A percentile compares a stretch with the other conserved stretches of the same genome.
Evolutionary conservation across 257 asterid species (phyloP).

Genomic region (Ocimum tenuiflorum): DNA sequence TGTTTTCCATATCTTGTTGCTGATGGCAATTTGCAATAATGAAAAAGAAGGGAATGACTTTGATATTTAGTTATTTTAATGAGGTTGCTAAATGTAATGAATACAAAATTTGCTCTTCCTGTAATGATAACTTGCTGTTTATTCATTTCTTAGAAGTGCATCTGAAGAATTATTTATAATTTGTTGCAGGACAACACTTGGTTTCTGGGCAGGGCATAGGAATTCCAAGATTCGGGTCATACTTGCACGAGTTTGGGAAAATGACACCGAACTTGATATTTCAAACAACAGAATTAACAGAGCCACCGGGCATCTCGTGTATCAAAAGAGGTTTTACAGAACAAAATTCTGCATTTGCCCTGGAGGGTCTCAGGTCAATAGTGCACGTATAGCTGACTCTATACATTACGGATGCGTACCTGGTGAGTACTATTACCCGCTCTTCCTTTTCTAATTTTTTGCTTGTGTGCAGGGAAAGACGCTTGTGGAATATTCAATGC

Average conservation of each 20-base stretch:
- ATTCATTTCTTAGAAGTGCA: not conserved
- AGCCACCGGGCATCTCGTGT: slow-evolving; percentile 79
- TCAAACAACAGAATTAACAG: slow-evolving; percentile 79
- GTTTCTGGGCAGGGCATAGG: slow-evolving; percentile 98
- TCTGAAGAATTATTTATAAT: not conserved
- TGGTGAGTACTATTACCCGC: slow-evolving; percentile 45
- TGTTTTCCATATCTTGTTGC: too few species aligned
- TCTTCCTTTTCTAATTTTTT: not conserved
- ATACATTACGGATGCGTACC: slow-evolving; percentile 97
- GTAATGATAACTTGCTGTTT: too few species aligned
- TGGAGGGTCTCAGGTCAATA: slow-evolving; percentile 99
- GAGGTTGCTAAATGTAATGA: too few species aligned
- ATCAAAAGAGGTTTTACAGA: slow-evolving; percentile 85
- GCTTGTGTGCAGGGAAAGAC: too few species aligned
- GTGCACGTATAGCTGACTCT: slow-evolving; percentile 97
- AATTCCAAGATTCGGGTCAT: slow-evolving; percentile 92
- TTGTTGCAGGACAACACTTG: slow-evolving; percentile 76
- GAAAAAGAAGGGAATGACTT: too few species aligned
- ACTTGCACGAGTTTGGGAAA: slow-evolving; percentile 89
- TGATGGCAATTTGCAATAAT: too few species aligned
- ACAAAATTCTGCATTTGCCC: slow-evolving; percentile 97
- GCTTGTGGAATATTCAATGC: too few species aligned
- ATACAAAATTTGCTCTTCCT: too few species aligned
- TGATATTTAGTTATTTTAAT: too few species aligned
- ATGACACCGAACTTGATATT: slow-evolving; percentile 91